Evolutionary conservation across 352 stramenopile species (phyloP), one percentile per base, ranked within the genome.

Genomic region (Globisporangium carolinianum): DNA sequence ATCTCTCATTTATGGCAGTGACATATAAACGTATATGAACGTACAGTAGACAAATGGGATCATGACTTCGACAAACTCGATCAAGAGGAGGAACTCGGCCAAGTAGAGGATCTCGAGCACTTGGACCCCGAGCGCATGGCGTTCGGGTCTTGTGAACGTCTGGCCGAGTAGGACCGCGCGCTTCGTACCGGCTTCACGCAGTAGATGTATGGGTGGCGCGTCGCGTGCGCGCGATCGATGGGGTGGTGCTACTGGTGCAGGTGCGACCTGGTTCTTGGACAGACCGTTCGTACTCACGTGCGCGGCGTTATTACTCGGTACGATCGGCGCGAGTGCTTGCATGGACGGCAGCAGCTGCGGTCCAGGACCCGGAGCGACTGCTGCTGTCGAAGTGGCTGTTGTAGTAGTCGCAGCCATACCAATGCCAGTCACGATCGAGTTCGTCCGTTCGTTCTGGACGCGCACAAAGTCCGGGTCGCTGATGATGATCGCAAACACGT

Each of bases 21-120:
- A 35, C 45, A 41, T 41, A 37, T 24, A 57, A 18, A 11, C 2
- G 5, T 32, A 36, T 17, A 14, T 32, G 52, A 12, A 63, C 52
- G 12, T 51, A 71, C 65, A 42, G 49, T 72, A 72, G n/a, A 61
- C 46, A 10, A 69, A 17, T 0, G 66, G 58, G n/a, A 72, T 42
- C 14, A 72, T 51, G 18, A 69, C 55, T 43, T 72, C 66, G 4
- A 51, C 54, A 14, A 67, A 67, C 46, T 66, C 62, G 24, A 64
- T 43, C 6, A 72, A 46, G 4, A 72, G 45, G 9, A 69, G 38
- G 49, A 62, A 72, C 49, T 72, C 62, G 5, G 56, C 56, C 41
- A 69, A 42, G 45, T 66, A 35, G 5, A 69, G 46, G 0, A 66
- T 9, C 9, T 56, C 2, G 11, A 65, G 45, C 24, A 46, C 18